Percentiles rank a stretch among this genome's conserved stretches.
phyloP scores from a whole-genome alignment of 495 filamentous ascomycete genomes.

The Xylaria curta region DNA sequence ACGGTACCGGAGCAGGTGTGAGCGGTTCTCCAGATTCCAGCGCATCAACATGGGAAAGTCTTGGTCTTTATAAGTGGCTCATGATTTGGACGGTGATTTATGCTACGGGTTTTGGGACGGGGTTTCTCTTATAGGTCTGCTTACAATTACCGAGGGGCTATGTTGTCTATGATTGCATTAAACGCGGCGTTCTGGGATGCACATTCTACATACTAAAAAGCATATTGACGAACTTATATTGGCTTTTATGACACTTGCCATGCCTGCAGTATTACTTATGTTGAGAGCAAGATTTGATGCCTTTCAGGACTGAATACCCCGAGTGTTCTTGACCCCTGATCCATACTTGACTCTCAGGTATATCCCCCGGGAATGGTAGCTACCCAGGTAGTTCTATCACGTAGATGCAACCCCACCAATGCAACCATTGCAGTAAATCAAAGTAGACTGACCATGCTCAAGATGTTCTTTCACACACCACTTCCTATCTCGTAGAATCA shows the following conservation, averaged over 20 bases:
- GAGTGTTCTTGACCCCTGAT: neutral
- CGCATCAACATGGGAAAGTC: neutral
- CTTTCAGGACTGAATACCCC: neutral
- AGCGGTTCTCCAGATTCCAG: constrained; percentile 11
- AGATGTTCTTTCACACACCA: neutral
- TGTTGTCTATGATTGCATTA: neutral
- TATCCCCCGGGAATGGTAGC: neutral
- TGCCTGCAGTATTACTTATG: neutral
- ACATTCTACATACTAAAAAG: neutral
- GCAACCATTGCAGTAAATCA: neutral
- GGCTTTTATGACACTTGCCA: neutral
- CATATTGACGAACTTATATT: neutral
- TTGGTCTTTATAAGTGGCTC: neutral
- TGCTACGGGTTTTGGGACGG: neutral
- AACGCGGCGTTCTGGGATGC: constrained; percentile 10
- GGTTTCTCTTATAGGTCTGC: neutral
- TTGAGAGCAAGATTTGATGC: neutral
- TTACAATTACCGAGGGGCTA: neutral
- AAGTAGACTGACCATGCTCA: neutral
- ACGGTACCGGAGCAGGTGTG: neutral
- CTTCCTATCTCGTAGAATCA: neutral
- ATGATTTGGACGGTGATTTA: neutral
- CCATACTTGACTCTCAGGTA: neutral
- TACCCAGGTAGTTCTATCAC: neutral
- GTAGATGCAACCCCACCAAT: neutral